These are phyloP conservation scores for Xylaria cubensis DNA, from an alignment of 495 filamentous ascomycete species.

Conservation along the genomic window DNA sequence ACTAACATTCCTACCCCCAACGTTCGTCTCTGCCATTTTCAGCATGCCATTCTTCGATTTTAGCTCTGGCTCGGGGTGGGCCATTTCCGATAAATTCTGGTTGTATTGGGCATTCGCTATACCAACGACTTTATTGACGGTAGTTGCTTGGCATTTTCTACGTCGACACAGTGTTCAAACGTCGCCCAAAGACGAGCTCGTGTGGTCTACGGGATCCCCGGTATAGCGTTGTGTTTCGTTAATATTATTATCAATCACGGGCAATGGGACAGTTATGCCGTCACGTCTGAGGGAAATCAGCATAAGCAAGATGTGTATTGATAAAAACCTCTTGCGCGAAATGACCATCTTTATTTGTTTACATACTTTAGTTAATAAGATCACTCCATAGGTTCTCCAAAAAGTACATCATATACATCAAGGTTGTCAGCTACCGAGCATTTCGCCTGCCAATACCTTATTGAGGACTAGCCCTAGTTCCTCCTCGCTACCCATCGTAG, in stretches of 20 bases:
- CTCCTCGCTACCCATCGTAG: not conserved
- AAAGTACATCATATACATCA: not conserved
- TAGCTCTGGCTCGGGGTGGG: constrained; percentile 32
- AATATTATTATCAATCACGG: not conserved
- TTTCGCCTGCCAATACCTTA: not conserved
- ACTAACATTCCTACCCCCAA: constrained; percentile 45
- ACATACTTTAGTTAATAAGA: not conserved
- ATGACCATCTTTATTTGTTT: not conserved
- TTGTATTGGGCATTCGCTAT: constrained; percentile 44
- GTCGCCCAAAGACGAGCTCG: not conserved
- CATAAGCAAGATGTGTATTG: not conserved
- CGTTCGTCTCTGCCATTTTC: constrained; percentile 43
- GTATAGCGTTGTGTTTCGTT: not conserved
- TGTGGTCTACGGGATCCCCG: not conserved
- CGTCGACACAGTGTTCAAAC: not conserved
- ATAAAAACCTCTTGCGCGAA: not conserved
- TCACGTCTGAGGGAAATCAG: not conserved
- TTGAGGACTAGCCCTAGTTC: not conserved
- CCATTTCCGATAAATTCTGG: constrained; percentile 43
- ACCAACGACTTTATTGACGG: constrained; percentile 30
- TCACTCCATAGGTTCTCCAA: not conserved
- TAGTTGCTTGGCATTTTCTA: constrained; percentile 28
- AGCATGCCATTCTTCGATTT: constrained; percentile 43
- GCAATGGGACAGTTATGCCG: too few species aligned
- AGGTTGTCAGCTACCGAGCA: not conserved